Conservation (phyloP, 192 early-diverging fungal species). For the Mortierella claussenii region DNA sequence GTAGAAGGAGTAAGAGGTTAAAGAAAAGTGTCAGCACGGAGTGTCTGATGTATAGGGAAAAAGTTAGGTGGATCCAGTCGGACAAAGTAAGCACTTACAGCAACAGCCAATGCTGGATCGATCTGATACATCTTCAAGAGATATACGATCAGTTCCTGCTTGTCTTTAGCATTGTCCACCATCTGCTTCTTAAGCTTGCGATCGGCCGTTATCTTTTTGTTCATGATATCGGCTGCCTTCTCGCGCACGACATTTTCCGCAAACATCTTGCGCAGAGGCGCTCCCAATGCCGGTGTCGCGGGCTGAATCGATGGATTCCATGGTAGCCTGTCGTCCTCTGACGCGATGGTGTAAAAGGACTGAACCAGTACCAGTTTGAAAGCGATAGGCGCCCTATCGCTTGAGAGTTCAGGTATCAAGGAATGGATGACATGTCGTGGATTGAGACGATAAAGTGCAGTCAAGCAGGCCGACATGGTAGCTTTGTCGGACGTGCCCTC, state of each 20-base stretch:
- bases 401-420: conserved; percentile 76
- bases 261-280: conserved; percentile 73
- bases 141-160: conserved; percentile 80
- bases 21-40: neutral
- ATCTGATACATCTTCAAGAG: conserved; percentile 80
- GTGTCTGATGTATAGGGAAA: neutral
- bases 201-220: conserved; percentile 45
- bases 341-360: conserved; percentile 76
- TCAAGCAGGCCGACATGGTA: conserved; percentile 79
- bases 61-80: neutral
- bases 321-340: conserved; percentile 69
- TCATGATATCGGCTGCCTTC: conserved; percentile 27
- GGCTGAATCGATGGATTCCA: conserved; percentile 75
- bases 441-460: conserved; percentile 82
- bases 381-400: conserved; percentile 73
- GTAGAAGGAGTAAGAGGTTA: conserved; percentile 1
- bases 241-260: conserved; percentile 62
- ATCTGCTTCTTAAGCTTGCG: conserved; percentile 60
- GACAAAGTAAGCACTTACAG: conserved; percentile 57
- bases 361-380: conserved; percentile 87
- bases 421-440: conserved; percentile 76
- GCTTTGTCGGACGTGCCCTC: conserved; percentile 81
- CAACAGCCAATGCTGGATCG: conserved; percentile 81
- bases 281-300: conserved; percentile 68
- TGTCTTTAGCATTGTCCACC: conserved; percentile 71